Conservation (phyloP, 1,139 yeast species). For the Pneumocystis jirovecii region DNA sequence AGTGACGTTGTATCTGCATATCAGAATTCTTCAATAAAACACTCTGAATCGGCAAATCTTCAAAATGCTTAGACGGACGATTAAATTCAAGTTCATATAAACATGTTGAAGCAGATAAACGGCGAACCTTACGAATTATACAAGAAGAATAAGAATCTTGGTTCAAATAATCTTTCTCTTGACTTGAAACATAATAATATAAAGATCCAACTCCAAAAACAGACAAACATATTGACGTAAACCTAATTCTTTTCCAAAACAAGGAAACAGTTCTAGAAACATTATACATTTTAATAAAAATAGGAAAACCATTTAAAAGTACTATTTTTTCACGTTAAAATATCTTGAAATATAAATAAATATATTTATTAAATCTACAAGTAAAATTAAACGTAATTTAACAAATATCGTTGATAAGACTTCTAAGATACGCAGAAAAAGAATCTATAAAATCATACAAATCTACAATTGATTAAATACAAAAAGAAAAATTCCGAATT, state of each 20-base stretch:
- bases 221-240: not conserved
- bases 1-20: constrained; percentile 9
- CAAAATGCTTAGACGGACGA: not conserved
- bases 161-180: not conserved
- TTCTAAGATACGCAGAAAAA: too few species aligned
- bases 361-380: not conserved
- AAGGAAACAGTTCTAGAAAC: not conserved
- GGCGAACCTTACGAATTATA: not conserved
- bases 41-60: not conserved
- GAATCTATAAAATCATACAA: too few species aligned
- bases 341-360: too few species aligned
- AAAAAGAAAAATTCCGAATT: too few species aligned
- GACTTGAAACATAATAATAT: not conserved
- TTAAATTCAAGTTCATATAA: not conserved
- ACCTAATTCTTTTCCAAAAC: not conserved
- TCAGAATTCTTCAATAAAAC: constrained; percentile 7
- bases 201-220: not conserved
- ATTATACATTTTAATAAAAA: not conserved
- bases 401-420: too few species aligned
- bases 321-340: not conserved
- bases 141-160: not conserved
- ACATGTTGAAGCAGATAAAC: not conserved
- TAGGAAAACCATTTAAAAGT: not conserved
- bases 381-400: too few species aligned
- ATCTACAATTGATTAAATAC: too few species aligned